phyloP scores from a whole-genome alignment of 148 eudicot genomes.

The Amaranthus palmeri region DNA sequence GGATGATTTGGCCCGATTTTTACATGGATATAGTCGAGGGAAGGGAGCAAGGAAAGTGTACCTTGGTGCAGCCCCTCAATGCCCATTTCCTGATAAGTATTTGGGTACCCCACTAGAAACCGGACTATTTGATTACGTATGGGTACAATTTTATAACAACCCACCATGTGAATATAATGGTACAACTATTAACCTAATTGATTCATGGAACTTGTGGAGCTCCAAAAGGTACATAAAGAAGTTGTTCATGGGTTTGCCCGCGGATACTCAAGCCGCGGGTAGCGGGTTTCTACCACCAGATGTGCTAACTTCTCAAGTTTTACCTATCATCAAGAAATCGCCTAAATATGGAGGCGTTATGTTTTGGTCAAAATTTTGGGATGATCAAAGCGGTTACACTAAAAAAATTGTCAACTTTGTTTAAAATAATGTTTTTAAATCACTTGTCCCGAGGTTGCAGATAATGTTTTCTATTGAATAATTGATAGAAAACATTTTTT shows the following conservation, averaged over 20 bases:
- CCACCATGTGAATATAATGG: constrained; percentile 73
- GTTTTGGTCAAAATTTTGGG: constrained; percentile 88
- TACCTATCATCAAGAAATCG: constrained; percentile 53
- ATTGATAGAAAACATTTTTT: too few species aligned
- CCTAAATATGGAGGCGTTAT: constrained; percentile 82
- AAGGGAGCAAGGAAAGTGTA: constrained; percentile 38
- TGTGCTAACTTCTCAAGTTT: constrained; percentile 42
- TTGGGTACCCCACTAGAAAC: constrained; percentile 53
- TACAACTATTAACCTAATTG: constrained; percentile 35
- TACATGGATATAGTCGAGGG: constrained; percentile 11
- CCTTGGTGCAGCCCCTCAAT: constrained; percentile 79
- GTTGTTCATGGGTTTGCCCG: constrained; percentile 80
- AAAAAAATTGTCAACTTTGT: constrained; percentile 39
- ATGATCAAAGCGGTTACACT: constrained; percentile 68
- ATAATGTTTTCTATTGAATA: too few species aligned
- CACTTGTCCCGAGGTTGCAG: too few species aligned
- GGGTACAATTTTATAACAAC: constrained; percentile 89
- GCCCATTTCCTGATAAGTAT: constrained; percentile 60
- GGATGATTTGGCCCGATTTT: constrained; percentile 33
- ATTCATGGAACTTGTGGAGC: constrained; percentile 64
- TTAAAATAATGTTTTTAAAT: constrained; percentile 12
- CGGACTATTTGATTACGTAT: constrained; percentile 66
- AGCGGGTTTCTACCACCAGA: constrained; percentile 64
- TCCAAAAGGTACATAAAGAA: constrained; percentile 34
- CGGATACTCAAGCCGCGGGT: constrained; percentile 66